Percentiles rank a stretch among this genome's conserved stretches.
These are phyloP conservation scores for Xenoacremonium recifei DNA, from an alignment of 2,329 filamentous ascomycete genomes.

Conservation along the genomic window DNA sequence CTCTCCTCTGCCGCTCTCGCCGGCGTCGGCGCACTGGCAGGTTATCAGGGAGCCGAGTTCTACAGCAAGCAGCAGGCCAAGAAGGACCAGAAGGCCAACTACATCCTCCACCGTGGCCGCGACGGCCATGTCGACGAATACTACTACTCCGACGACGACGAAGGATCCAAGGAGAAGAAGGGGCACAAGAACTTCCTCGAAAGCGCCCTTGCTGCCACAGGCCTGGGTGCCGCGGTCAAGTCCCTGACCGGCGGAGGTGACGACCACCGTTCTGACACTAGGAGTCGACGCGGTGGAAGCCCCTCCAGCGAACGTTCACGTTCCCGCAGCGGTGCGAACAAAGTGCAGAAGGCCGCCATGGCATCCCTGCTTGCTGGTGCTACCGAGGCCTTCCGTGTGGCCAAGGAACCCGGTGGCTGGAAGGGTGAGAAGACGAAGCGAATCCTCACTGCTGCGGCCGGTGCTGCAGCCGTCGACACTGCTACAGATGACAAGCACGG, in stretches of 20 bases:
- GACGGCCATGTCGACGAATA: conserved; percentile 53
- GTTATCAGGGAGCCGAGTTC: conserved; percentile 61
- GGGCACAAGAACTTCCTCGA: conserved; percentile 65
- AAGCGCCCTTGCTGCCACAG: conserved; percentile 60
- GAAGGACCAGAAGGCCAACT: conserved; percentile 54
- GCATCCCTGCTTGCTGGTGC: conserved; percentile 88
- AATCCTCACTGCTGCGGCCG: conserved; percentile 80
- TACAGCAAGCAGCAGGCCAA: conserved; percentile 61
- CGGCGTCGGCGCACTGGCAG: conserved; percentile 62
- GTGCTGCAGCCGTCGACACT: conserved; percentile 83
- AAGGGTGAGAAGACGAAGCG: conserved; percentile 89
- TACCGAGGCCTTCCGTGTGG: conserved; percentile 85
- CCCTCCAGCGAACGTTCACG: conserved; percentile 52
- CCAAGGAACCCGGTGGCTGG: conserved; percentile 88
- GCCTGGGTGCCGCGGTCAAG: conserved; percentile 61
- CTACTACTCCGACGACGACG: conserved; percentile 59
- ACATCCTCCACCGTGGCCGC: conserved; percentile 52
- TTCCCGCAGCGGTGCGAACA: conserved; percentile 52
- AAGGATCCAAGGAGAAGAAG: conserved; percentile 54
- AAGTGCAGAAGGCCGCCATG: conserved; percentile 83
- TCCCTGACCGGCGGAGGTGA: conserved; percentile 51
- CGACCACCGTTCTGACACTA: conserved; percentile 39
- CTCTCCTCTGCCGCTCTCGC: conserved; percentile 60
- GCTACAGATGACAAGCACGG: conserved; percentile 71
- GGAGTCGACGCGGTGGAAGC: conserved; percentile 48